Base-by-base conservation (phyloP, 306 rosid species). In the Erythrophleum fordii region DNA sequence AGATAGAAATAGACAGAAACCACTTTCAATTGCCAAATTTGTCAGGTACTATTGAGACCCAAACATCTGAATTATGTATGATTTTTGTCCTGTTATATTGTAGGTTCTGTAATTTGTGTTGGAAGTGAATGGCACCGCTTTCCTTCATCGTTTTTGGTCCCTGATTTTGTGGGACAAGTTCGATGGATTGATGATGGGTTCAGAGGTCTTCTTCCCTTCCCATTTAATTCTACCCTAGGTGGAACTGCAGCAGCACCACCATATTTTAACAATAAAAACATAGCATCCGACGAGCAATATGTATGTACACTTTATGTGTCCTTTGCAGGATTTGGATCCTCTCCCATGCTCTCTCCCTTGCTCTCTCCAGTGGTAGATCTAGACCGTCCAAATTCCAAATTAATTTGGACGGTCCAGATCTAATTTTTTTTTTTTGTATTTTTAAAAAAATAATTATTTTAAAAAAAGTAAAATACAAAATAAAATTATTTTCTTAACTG, bases 51-150 rank as follows among this genome's bases (percentile, higher is more conserved):
- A 3, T 72, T 37, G 52, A 53, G 73, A 31, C 51, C 61, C n/a
- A 48, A 31, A 64, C 64, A 77, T 49, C 64, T 34, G 37, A 66
- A 39, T 77, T 28, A 37, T 18, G 5, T 20, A 48, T 65, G 35
- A 6, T 37, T 56, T 55, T 35, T 35, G 42, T 51, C 42, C 26
- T 42, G 46, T 48, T 56, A 28, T n/a, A 26, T 85, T 83, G 77
- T 90, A 93, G 99, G 86, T 79, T 82, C 99, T 85, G 87, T 91
- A 31, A 85, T 96, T 12, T 96, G 99, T 59, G 93, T 96, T 62
- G 99, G 99, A 81, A 90, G 97, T 60, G 99, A 93, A 84, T 96
- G 99, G 98, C 97, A 96, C 71, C 94, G 98, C 8, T 96, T 77
- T 75, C 99, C 99, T 20, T 96, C 99, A 16, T 96, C 98, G 9